A percentile compares a stretch with the other conserved stretches of the same genome.
Evolutionary conservation across 441 rosid genomes (phyloP).

Genomic region (Lepidium campestre): DNA sequence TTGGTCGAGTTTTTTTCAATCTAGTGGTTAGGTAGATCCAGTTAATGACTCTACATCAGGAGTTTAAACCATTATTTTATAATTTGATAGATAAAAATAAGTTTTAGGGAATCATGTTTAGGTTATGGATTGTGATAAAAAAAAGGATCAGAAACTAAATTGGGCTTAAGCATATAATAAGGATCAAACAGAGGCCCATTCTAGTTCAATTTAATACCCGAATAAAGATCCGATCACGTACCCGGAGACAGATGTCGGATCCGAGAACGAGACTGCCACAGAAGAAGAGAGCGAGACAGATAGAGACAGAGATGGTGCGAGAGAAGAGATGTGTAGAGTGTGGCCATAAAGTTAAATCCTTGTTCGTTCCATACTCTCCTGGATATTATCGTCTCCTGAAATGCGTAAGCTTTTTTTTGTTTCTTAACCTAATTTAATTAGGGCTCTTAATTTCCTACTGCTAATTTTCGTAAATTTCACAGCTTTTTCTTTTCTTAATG

Average conservation of each 20-base stretch:
- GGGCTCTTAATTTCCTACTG: background rate
- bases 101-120: too few species aligned
- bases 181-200: background rate
- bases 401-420: conserved; percentile 42
- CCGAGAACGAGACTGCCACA: background rate
- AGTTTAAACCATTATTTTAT: too few species aligned
- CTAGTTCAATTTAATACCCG: background rate
- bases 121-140: background rate
- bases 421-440: background rate
- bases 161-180: background rate
- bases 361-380: conserved; percentile 68
- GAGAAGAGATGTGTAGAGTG: conserved; percentile 59
- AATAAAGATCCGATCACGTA: background rate
- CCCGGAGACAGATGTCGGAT: background rate
- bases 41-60: too few species aligned
- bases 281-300: background rate
- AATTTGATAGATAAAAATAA: too few species aligned
- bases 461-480: conserved; percentile 4
- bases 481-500: background rate
- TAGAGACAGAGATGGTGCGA: conserved; percentile 25
- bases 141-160: background rate
- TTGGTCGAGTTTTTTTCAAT: too few species aligned
- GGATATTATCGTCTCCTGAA: conserved; percentile 82
- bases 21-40: too few species aligned
- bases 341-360: conserved; percentile 45